Evolutionary conservation across 1,139 yeast species (phyloP), one percentile per base, ranked within the genome.

Genomic region (Yamadazyma conglobata): DNA sequence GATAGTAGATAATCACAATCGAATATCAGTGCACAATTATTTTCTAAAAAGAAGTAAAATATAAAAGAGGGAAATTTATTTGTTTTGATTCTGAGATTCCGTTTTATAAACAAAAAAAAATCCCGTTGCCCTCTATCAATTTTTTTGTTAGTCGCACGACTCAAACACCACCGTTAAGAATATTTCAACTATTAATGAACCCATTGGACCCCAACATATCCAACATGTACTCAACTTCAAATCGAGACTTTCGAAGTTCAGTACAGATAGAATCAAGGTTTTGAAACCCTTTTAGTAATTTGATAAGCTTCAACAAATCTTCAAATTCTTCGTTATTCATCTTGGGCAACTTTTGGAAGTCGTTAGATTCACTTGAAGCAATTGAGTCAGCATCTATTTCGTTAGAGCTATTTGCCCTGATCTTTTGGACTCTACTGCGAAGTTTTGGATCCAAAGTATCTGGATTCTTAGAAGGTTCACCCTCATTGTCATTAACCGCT

Each of bases 181-280:
- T 15, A 10, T 4, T 15, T 25, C 23, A 67, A 34, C 68, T 45
- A 38, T 69, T 71, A 23, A 72, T 60, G 22, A 64, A 47, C 31
- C 63, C 67, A 47, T 61, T 61, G 10, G 63, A 54, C 2, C 77
- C 77, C 16, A 73, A 44, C 39, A 63, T 42, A 29, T 62, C 62
- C 10, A 80, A 46, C 46, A 78, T 44, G 6, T 49, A 44, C 41
- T 76, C 80, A 2, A 82, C 73, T 23, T 80, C 82, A 14, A 52
- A 52, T 31, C 79, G 62, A 11, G 84, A 68, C 48, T 69, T 67
- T 32, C 71, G 74, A 39, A 83, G 56, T 42, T 78, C 83, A 0
- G 89, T 82, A 45, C 89, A 80, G 3, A 86, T 78, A 6, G 80
- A 71, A 49, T 86, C 95, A 42, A 81, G 71, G 45, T 76, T 77